Evolutionary conservation across 2,329 filamentous ascomycete genomes (phyloP), one percentile per base, ranked within the genome.

Genomic region (Hortaea werneckii): DNA sequence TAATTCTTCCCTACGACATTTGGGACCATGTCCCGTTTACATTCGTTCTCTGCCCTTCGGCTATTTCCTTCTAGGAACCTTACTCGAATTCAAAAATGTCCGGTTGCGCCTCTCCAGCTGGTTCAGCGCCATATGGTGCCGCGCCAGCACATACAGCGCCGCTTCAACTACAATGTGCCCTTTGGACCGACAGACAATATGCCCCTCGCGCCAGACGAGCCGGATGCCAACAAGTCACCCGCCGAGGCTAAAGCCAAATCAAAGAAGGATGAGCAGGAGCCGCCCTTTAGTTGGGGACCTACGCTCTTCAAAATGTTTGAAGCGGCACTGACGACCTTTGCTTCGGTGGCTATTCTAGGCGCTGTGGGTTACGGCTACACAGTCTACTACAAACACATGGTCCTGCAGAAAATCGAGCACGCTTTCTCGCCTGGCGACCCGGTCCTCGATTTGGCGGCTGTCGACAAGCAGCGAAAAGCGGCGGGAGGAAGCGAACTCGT

Each of bases 341-440:
- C 73, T 6, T 74, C 71, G 30, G 68, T 75, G 44, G 63, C 68
- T 40, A 67, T 76, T 40, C 61, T 76, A 6, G 72, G 67, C 39
- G 50, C 50, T 5, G 84, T 71, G 32, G 69, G 70, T 28, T 73
- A 72, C 57, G 68, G 64, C 37, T 71, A 72, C 57, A 72, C 64
- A 32, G 55, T 61, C 34, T 72, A 74, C 62, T 96, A 98, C 77
- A 98, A 98, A 69, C 76, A 82, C 66, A 69, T 94, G 46, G 87
- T 96, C 28, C 71, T 96, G n/a, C 71, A 81, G 53, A 98, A 98
- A 68, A 96, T 98, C 74, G 79, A 85, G 54, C 83, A 85, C 56
- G 92, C 92, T 26, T 98, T 98, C 65, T 76, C 84, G 47, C 88
- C 89, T 1, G 92, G 92, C 8, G 92, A 98, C 62, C 27, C 78